Conservation (phyloP, 805 yeast genomes). For the Ogataea nakhonphanomensis region DNA sequence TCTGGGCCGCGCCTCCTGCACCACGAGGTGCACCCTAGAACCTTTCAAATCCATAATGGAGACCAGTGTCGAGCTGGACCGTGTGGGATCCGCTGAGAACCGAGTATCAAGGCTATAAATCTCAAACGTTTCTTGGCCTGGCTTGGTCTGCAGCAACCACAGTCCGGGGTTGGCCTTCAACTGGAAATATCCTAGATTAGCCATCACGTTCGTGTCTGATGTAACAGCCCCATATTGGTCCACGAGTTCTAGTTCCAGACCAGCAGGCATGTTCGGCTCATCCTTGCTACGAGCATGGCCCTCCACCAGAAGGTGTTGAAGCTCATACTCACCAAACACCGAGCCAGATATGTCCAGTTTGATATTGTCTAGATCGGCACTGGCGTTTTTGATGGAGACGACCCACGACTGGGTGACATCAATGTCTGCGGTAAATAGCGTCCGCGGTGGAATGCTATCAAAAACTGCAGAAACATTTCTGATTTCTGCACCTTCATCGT, state of each 20-base stretch:
- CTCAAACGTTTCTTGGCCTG: constrained; percentile 27
- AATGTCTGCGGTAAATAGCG: constrained; percentile 51
- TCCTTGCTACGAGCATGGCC: constrained; percentile 58
- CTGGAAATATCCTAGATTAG: constrained; percentile 81
- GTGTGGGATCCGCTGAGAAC: neutral
- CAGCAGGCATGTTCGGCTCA: constrained; percentile 41
- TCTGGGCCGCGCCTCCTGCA: constrained; percentile 26
- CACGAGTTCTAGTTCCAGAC: constrained; percentile 45
- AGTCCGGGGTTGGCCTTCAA: constrained; percentile 69
- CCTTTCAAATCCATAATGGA: constrained; percentile 34
- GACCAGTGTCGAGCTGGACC: neutral
- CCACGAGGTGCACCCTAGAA: constrained; percentile 40
- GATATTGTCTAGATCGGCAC: constrained; percentile 63
- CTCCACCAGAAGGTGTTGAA: constrained; percentile 61
- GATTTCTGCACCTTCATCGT: constrained; percentile 27
- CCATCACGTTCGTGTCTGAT: constrained; percentile 69
- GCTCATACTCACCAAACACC: constrained; percentile 44
- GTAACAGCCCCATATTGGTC: constrained; percentile 18
- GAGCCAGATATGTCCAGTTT: constrained; percentile 39
- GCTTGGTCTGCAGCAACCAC: constrained; percentile 51
- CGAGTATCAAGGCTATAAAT: neutral
- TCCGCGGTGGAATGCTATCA: constrained; percentile 46
- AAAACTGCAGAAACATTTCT: constrained; percentile 35
- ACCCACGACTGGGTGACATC: constrained; percentile 69
- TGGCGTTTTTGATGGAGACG: constrained; percentile 48